These are phyloP conservation scores for Hymenochaete sp. DNA, from an alignment of 1,284 basidiomycete species.

Conservation along the genomic window DNA sequence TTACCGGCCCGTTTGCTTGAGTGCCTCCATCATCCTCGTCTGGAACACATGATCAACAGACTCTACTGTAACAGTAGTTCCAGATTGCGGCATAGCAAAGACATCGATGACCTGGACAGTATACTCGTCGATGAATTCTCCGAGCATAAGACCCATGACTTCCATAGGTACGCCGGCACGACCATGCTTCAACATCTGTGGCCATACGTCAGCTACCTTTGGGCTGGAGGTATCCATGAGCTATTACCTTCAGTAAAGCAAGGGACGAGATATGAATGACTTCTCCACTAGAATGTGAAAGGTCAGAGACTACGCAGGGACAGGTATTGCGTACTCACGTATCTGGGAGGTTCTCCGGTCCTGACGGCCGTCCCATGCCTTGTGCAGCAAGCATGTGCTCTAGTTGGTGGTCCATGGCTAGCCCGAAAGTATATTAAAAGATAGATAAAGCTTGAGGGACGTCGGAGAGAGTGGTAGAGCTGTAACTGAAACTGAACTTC, in stretches of 20 bases:
- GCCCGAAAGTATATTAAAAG: slow-evolving; percentile 18
- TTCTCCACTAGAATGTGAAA: slow-evolving; percentile 69
- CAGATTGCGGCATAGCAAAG: slow-evolving; percentile 99
- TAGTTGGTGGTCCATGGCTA: slow-evolving; percentile 46
- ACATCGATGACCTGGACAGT: slow-evolving; percentile 97
- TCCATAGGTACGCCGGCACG: slow-evolving; percentile 99
- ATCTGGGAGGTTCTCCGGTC: slow-evolving; percentile 18
- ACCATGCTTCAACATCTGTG: slow-evolving; percentile 97
- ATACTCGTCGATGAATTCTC: slow-evolving; percentile 99
- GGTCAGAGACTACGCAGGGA: no score
- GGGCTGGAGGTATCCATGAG: not conserved
- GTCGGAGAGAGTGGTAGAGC: slow-evolving; percentile 3
- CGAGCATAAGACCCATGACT: slow-evolving; percentile 99
- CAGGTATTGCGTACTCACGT: slow-evolving; percentile 14
- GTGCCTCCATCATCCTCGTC: slow-evolving; percentile 97
- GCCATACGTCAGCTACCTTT: slow-evolving; percentile 4
- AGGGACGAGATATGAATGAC: slow-evolving; percentile 94
- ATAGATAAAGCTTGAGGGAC: not conserved
- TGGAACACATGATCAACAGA: slow-evolving; percentile 99
- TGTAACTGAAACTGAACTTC: no score
- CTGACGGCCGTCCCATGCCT: slow-evolving; percentile 15
- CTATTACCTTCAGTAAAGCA: slow-evolving; percentile 78
- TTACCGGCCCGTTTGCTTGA: slow-evolving; percentile 97
- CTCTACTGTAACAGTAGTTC: slow-evolving; percentile 97
- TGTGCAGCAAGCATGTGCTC: slow-evolving; percentile 46